Evolutionary conservation across 2,329 filamentous ascomycete species (phyloP), one percentile per base, ranked within the genome.

Genomic region (Lecanicillium sp.): DNA sequence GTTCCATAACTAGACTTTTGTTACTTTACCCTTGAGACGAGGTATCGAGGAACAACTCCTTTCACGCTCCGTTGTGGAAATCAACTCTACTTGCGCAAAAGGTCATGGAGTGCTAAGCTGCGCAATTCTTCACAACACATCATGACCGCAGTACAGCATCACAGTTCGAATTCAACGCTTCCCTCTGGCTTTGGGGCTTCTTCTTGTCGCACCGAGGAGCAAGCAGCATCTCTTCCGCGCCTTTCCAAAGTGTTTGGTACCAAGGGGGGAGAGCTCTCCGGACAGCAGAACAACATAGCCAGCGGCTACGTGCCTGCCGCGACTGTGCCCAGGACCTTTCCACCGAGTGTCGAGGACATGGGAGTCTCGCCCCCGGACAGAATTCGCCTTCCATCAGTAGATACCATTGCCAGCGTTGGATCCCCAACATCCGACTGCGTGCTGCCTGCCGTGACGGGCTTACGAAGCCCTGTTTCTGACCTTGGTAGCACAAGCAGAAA

Each of bases 101-200:
- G 38, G 18, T 19, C 10, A 37, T 37, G 34, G 17, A 29, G 17
- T 19, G 22, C 39, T 29, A 25, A 19, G 31, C 33, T 36, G 20
- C 20, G n/a, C 29, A 29, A 37, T 15, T 13, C 7, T 9, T 29
- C 22, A 14, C 29, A 33, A 20, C 29, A 33, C 34, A 41, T 33
- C 17, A 41, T 41, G 39, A 41, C 39, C 15, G 39, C 39, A 17
- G 33, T 41, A 33, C 39, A 41, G 18, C 34, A 40, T 9, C 34
- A 29, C 25, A 33, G 25, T 13, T 37, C 39, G 36, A 29, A 32
- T 29, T 34, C 36, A 33, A 29, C 33, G 32, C 29, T 33, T 28
- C 17, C 19, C 20, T 17, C 36, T 12, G 22, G 34, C 17, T 22
- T 33, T 34, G 29, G 33, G n/a, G 15, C 29, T 2, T 29, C 29